These are phyloP conservation scores for Penicillium crustosum DNA, from an alignment of 2,329 filamentous ascomycete genomes.

Conservation along the genomic window DNA sequence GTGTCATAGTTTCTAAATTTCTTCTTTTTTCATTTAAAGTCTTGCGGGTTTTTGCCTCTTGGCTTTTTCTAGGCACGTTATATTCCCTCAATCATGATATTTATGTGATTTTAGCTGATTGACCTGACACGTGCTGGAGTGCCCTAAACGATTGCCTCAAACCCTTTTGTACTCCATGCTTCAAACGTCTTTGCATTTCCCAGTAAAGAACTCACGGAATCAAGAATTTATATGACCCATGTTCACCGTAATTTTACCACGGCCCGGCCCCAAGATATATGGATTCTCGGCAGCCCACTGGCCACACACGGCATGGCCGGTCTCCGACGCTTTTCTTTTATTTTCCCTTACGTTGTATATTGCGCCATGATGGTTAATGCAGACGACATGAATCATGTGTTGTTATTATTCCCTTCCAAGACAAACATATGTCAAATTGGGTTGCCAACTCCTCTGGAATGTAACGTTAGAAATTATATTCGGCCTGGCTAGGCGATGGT, in stretches of 20 bases:
- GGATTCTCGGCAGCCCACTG: background rate
- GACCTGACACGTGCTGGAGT: background rate
- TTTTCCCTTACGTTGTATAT: background rate
- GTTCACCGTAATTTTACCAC: background rate
- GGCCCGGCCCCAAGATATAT: background rate
- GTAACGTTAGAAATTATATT: background rate
- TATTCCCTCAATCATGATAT: background rate
- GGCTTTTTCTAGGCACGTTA: background rate
- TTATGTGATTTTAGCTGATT: too few species aligned
- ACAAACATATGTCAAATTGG: background rate
- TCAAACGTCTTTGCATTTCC: background rate
- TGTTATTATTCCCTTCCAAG: background rate
- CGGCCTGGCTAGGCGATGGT: background rate
- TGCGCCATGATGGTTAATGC: background rate
- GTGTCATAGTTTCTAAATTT: conserved; percentile 1
- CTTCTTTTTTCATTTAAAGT: background rate
- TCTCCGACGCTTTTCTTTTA: background rate
- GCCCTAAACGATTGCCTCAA: background rate
- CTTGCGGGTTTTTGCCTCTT: background rate
- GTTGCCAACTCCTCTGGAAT: background rate
- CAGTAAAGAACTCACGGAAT: background rate
- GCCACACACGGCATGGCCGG: background rate
- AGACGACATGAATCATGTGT: background rate
- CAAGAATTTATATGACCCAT: background rate
- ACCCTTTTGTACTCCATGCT: too few species aligned